These are phyloP conservation scores for Talaromyces thailandensis DNA, from an alignment of 495 filamentous ascomycete species.

Conservation along the genomic window DNA sequence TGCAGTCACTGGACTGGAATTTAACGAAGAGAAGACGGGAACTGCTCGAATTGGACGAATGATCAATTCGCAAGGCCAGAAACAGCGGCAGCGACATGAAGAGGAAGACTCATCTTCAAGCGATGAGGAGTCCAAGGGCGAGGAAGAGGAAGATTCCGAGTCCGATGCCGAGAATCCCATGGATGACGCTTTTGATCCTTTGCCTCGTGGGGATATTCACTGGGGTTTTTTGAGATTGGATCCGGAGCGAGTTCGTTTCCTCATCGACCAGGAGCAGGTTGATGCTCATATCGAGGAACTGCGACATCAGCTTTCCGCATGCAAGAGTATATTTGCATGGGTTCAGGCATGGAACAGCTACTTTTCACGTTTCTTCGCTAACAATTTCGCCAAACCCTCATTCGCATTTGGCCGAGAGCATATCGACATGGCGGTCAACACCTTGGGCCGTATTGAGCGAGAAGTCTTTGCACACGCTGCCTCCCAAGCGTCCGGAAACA, in stretches of 20 bases:
- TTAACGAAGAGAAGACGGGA: constrained; percentile 53
- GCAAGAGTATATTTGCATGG: constrained; percentile 51
- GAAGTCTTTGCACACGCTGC: constrained; percentile 36
- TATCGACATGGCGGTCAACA: constrained; percentile 53
- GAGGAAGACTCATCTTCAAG: neutral
- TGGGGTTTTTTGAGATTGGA: constrained; percentile 61
- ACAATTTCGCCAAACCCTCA: constrained; percentile 57
- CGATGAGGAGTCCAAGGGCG: neutral
- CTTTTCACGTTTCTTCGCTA: constrained; percentile 53
- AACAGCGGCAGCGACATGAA: neutral
- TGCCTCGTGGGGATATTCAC: constrained; percentile 49
- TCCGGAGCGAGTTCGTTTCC: constrained; percentile 41
- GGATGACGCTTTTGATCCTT: constrained; percentile 9
- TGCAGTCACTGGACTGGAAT: constrained; percentile 43
- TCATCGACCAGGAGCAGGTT: constrained; percentile 55
- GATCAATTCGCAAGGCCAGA: neutral
- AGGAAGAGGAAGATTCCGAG: constrained; percentile 4
- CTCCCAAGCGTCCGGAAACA: constrained; percentile 11
- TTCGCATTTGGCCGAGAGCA: constrained; percentile 56
- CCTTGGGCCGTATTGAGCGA: constrained; percentile 50
- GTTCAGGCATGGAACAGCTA: constrained; percentile 60
- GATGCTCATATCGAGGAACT: constrained; percentile 55
- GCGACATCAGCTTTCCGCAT: constrained; percentile 46
- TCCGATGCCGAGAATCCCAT: neutral
- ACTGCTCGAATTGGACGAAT: constrained; percentile 30